Conservation (phyloP, 805 yeast species). For the Isabelozyma pseudorhagii region DNA sequence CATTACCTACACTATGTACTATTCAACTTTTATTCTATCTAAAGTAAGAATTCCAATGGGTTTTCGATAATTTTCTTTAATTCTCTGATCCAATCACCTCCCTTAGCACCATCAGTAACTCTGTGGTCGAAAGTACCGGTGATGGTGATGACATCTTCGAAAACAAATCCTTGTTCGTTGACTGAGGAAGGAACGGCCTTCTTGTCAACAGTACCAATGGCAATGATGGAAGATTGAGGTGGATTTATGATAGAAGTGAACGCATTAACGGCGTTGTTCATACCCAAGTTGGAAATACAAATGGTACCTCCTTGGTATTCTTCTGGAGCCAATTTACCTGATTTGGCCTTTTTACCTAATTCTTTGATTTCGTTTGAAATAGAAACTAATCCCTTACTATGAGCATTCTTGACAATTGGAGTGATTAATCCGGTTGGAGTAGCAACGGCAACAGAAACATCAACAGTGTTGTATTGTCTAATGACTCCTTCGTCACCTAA, state of each 20-base stretch:
- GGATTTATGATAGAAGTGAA: constrained; percentile 98
- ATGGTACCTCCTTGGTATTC: constrained; percentile 99
- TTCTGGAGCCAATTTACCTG: constrained; percentile 87
- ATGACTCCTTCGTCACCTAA: constrained; percentile 84
- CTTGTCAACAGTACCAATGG: constrained; percentile 90
- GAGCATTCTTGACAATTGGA: constrained; percentile 89
- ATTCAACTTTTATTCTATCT: constrained; percentile 15
- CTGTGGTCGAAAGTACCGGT: constrained; percentile 99
- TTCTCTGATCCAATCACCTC: constrained; percentile 94
- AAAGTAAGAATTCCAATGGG: constrained; percentile 90
- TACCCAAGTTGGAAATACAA: constrained; percentile 97
- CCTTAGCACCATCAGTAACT: constrained; percentile 95
- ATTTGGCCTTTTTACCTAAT: constrained; percentile 94
- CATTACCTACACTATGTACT: too few relatives aligned
- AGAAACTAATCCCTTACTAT: constrained; percentile 76
- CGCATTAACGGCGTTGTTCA: constrained; percentile 89
- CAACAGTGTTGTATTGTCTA: constrained; percentile 88
- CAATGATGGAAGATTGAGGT: constrained; percentile 92
- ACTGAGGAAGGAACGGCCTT: constrained; percentile 90
- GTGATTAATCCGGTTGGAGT: constrained; percentile 97
- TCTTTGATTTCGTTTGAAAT: constrained; percentile 87
- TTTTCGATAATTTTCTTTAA: constrained; percentile 89
- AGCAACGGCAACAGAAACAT: constrained; percentile 97
- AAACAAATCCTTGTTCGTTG: constrained; percentile 86
- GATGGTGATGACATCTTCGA: constrained; percentile 85